A percentile compares a stretch with the other conserved stretches of the same genome.
These are phyloP conservation scores for Aspergillus spinulosporus DNA, from an alignment of 2,329 filamentous ascomycete species.

Conservation along the genomic window DNA sequence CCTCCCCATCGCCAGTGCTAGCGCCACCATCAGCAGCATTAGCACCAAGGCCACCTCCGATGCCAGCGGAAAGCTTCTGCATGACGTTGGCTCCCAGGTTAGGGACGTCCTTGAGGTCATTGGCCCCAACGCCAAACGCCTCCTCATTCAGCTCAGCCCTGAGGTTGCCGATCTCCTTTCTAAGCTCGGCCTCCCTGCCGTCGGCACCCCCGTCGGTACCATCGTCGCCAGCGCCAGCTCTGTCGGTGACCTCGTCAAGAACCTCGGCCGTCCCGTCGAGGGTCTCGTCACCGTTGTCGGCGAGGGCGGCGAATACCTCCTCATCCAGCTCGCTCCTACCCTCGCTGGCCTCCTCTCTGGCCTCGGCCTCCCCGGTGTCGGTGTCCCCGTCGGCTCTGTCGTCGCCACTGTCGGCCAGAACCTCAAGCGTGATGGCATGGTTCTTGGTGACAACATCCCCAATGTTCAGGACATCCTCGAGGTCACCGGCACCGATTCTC, in stretches of 20 bases:
- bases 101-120: slow-evolving; percentile 31
- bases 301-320: slow-evolving; percentile 31
- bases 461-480: slow-evolving; percentile 29
- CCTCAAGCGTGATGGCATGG: slow-evolving; percentile 32
- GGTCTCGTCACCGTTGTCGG: slow-evolving; percentile 34
- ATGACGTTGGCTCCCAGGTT: slow-evolving; percentile 28
- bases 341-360: slow-evolving; percentile 20
- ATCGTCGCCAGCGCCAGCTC: slow-evolving; percentile 22
- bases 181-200: slow-evolving; percentile 28
- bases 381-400: slow-evolving; percentile 25
- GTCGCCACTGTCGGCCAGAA: slow-evolving; percentile 26
- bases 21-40: slow-evolving; percentile 6
- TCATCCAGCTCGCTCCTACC: slow-evolving; percentile 30
- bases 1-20: slow-evolving; percentile 9
- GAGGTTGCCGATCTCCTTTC: slow-evolving; percentile 27
- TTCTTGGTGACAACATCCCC: slow-evolving; percentile 30
- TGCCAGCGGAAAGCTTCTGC: slow-evolving; percentile 29
- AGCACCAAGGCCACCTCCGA: slow-evolving; percentile 3
- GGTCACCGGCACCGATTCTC: slow-evolving; percentile 31
- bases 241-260: slow-evolving; percentile 28
- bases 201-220: slow-evolving; percentile 30
- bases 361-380: slow-evolving; percentile 15
- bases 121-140: slow-evolving; percentile 30
- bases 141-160: slow-evolving; percentile 36
- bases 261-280: slow-evolving; percentile 29